Conservation (phyloP, 1,284 basidiomycete species). For the Austropuccinia psidii region DNA sequence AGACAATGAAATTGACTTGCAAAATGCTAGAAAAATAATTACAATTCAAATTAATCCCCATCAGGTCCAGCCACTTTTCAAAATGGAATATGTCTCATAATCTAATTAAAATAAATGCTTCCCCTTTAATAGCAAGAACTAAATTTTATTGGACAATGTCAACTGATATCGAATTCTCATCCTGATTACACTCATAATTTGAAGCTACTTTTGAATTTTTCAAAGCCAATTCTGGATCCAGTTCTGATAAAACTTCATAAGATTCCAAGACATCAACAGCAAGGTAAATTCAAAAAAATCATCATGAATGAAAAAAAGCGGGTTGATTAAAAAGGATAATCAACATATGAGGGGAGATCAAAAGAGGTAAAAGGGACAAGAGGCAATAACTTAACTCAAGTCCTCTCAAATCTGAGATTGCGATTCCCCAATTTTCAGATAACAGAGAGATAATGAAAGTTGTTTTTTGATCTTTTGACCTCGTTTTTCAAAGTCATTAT, state of each 20-base stretch:
- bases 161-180: slow-evolving; percentile 59
- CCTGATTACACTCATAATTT: slow-evolving; percentile 62
- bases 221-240: slow-evolving; percentile 86
- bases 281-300: no score
- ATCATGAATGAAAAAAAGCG: no score
- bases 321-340: no score
- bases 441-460: slow-evolving; percentile 85
- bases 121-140: slow-evolving; percentile 89
- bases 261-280: slow-evolving; percentile 74
- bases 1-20: slow-evolving; percentile 84
- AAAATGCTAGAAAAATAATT: slow-evolving; percentile 94
- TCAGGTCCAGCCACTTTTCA: no score
- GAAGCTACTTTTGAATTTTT: slow-evolving; percentile 92
- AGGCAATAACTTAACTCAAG: slow-evolving; percentile 70
- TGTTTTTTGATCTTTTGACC: slow-evolving; percentile 67
- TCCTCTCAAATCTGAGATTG: slow-evolving; percentile 67
- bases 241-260: slow-evolving; percentile 80
- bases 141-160: slow-evolving; percentile 73
- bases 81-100: no score
- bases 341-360: no score
- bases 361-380: no score
- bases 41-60: no score
- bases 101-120: no score
- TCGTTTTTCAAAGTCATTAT: slow-evolving; percentile 54
- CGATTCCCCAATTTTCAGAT: slow-evolving; percentile 96